Percentiles rank a stretch among this genome's conserved stretches.
These are phyloP conservation scores for Fonsecaea multimorphosa DNA, from an alignment of 2,329 filamentous ascomycete species.

Conservation along the genomic window DNA sequence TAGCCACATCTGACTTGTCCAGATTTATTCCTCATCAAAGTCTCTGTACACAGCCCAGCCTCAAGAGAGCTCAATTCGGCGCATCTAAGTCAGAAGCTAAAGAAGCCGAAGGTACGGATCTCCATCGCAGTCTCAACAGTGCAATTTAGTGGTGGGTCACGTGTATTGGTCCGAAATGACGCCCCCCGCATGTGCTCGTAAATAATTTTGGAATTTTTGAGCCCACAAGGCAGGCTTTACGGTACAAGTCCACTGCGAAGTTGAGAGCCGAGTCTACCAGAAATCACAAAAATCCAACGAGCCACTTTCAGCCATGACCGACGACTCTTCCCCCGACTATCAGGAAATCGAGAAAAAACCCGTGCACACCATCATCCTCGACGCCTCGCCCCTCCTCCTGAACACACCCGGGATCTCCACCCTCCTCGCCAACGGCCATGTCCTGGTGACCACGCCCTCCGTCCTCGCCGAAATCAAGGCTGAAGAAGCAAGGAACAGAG, in stretches of 20 bases:
- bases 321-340: not conserved
- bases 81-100: no score
- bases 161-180: not conserved
- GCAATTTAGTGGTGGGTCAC: no score
- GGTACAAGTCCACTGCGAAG: not conserved
- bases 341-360: constrained; percentile 59
- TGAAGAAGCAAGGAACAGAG: constrained; percentile 75
- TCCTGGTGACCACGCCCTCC: constrained; percentile 80
- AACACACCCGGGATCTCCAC: constrained; percentile 87
- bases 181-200: not conserved
- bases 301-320: constrained; percentile 4
- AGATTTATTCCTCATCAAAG: no score
- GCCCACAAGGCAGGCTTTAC: not conserved
- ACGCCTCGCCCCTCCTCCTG: constrained; percentile 91
- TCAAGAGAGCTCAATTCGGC: no score
- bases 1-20: no score
- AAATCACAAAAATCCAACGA: not conserved
- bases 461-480: constrained; percentile 90
- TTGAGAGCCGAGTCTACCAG: not conserved
- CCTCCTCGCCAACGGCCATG: constrained; percentile 76
- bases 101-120: no score
- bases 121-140: no score
- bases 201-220: not conserved
- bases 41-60: no score
- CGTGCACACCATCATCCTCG: constrained; percentile 83